Evolutionary conservation across 768 basidiomycete species (phyloP).

Genomic region (Termitomyces sp.): DNA sequence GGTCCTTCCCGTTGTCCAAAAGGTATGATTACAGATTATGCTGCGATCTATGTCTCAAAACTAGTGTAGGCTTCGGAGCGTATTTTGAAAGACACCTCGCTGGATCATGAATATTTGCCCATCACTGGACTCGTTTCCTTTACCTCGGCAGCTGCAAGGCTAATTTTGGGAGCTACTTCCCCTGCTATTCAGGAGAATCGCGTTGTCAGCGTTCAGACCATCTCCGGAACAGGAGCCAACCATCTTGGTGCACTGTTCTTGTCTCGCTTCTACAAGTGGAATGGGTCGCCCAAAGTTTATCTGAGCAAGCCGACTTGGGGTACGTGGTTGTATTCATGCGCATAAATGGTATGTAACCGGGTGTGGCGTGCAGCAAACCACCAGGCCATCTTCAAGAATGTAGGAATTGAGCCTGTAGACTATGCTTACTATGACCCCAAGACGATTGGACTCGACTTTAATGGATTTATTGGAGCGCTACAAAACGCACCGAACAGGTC

Average conservation of each 20-base stretch:
- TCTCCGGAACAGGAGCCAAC: slow-evolving; percentile 95
- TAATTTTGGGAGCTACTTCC: slow-evolving; percentile 75
- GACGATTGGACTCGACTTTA: slow-evolving; percentile 83
- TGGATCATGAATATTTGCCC: slow-evolving; percentile 92
- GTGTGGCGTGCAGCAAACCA: slow-evolving; percentile 74
- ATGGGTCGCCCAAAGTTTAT: slow-evolving; percentile 65
- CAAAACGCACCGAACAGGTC: slow-evolving; percentile 67
- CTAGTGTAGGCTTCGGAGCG: slow-evolving; percentile 60
- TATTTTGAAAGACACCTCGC: slow-evolving; percentile 59
- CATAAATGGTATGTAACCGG: not conserved
- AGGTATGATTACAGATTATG: slow-evolving; percentile 39
- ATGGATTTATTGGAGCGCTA: slow-evolving; percentile 58
- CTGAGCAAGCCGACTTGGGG: slow-evolving; percentile 96
- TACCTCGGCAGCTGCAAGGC: slow-evolving; percentile 72
- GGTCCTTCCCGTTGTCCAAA: slow-evolving; percentile 88
- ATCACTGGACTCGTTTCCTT: slow-evolving; percentile 86
- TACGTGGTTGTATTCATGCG: slow-evolving; percentile 27
- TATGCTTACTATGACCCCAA: slow-evolving; percentile 94
- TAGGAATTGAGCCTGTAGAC: slow-evolving; percentile 78
- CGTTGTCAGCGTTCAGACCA: slow-evolving; percentile 82
- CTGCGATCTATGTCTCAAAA: not conserved
- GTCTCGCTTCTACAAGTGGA: slow-evolving; percentile 74
- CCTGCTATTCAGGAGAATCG: slow-evolving; percentile 66
- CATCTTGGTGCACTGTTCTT: slow-evolving; percentile 89
- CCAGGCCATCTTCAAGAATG: slow-evolving; percentile 85